These are phyloP conservation scores for Neopestalotiopsis sp. DNA, from an alignment of 2,329 filamentous ascomycete genomes.

Conservation along the genomic window DNA sequence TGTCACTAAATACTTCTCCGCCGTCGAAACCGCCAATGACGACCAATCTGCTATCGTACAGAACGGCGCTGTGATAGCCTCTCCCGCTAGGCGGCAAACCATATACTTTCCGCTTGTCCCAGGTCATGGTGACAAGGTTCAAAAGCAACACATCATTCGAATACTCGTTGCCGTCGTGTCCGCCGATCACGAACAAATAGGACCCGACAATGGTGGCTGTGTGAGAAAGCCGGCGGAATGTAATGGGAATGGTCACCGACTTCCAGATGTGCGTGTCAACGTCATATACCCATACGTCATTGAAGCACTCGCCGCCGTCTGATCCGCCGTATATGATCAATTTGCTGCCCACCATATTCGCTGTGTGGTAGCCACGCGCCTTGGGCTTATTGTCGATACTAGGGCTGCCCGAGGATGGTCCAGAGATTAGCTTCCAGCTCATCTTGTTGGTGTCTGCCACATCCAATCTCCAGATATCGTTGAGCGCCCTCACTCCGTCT, in stretches of 20 bases:
- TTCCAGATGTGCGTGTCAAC: slow-evolving; percentile 67
- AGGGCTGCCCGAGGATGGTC: slow-evolving; percentile 33
- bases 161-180: slow-evolving; percentile 74
- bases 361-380: slow-evolving; percentile 73
- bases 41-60: slow-evolving; percentile 69
- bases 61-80: slow-evolving; percentile 70
- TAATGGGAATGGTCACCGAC: slow-evolving; percentile 61
- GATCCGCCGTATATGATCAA: slow-evolving; percentile 75
- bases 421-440: slow-evolving; percentile 70
- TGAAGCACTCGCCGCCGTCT: slow-evolving; percentile 74
- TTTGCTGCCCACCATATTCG: slow-evolving; percentile 75
- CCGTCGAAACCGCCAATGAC: slow-evolving; percentile 73
- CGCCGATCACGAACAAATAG: slow-evolving; percentile 73
- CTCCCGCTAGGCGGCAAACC: slow-evolving; percentile 66
- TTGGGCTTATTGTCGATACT: slow-evolving; percentile 52
- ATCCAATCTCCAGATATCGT: slow-evolving; percentile 76
- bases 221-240: slow-evolving; percentile 70
- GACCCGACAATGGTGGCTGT: slow-evolving; percentile 73
- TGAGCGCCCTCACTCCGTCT: slow-evolving; percentile 72
- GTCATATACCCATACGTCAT: slow-evolving; percentile 77
- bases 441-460: slow-evolving; percentile 70
- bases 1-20: slow-evolving; percentile 70
- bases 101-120: slow-evolving; percentile 71
- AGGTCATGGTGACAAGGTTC: slow-evolving; percentile 76
- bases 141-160: slow-evolving; percentile 71